Evolutionary conservation across 1,284 basidiomycete species (phyloP), one percentile per base, ranked within the genome.

Genomic region (Tilletiopsis washingtonensis): DNA sequence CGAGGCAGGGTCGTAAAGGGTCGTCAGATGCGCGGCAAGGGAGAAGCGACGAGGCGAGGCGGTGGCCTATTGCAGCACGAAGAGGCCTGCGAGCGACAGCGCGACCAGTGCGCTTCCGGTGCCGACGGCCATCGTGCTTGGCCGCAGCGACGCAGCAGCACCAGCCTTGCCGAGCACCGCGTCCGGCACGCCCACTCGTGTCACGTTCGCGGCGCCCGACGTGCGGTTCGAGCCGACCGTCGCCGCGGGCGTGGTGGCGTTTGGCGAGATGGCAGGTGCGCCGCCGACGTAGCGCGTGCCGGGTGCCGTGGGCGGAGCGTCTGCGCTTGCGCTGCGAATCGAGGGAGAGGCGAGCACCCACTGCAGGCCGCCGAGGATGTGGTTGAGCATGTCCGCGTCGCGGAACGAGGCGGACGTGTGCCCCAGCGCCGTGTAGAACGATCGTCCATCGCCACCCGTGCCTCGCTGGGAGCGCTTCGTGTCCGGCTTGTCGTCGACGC

Each of bases 391-490:
- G 23, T 17, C 49, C 1, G 61, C 45, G 21, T 64, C 53, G 21
- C 47, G 45, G 63, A 63, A 67, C 42, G 53, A 54, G 6, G 51
- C 54, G 25, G 58, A 48, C 3, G 61, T 62, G 39, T 67, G 64
- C 1, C 64, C 64, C 21, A 67, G 40, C 1, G 49, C 52, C 1
- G 64, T 67, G 49, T 64, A 67, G 40, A 62, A 67, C 20, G 51
- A 53, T 14, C 64, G 38, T 5, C 64, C 64, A 0, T 45, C 46
- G 5, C 64, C 64, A 25, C 64, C 62, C 14, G 43, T 56, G 1
- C 61, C 64, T 3, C 45, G 29, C 14, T 54, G 54, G 17, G 56
- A 57, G 45, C 61, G 52, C 17, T 15, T 24, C 2, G 32, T 40
- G 7, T 51, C 24, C 26, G 52, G 57, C 40, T 48, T 62, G 5